phyloP scores from a whole-genome alignment of 1,284 basidiomycete species.

The Boletellus dicymbophilus region DNA sequence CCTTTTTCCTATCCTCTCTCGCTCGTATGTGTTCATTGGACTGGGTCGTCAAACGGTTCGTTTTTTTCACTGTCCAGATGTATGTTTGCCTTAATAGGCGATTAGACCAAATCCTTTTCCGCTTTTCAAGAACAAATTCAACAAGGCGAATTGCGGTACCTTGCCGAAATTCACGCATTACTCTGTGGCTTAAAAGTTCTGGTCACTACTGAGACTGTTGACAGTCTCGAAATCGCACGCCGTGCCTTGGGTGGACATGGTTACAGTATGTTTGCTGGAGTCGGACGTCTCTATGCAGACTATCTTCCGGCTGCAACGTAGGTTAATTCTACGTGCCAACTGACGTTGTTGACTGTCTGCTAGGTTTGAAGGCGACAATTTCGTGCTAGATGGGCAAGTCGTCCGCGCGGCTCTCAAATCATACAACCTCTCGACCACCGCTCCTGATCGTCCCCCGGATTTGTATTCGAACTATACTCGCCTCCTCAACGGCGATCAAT shows the following conservation, averaged over 20 bases:
- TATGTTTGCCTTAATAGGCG: not conserved
- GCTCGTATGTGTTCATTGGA: conserved; percentile 71
- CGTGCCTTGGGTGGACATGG: conserved; percentile 81
- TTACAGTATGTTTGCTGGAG: conserved; percentile 67
- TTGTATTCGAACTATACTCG: conserved; percentile 57
- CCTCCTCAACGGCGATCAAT: conserved; percentile 36
- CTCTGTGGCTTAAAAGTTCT: conserved; percentile 73
- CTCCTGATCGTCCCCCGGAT: conserved; percentile 36
- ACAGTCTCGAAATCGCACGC: conserved; percentile 68
- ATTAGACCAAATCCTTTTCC: conserved; percentile 51
- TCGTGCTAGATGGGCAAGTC: conserved; percentile 73
- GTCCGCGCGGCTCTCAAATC: conserved; percentile 70
- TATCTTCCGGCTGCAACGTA: conserved; percentile 68
- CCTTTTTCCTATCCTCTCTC: conserved; percentile 68
- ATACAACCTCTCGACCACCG: conserved; percentile 34
- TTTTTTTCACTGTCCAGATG: not conserved
- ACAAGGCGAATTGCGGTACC: conserved; percentile 54
- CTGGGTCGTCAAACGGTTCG: conserved; percentile 65
- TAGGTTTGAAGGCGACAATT: conserved; percentile 80
- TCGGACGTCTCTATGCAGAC: conserved; percentile 66
- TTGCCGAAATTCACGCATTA: conserved; percentile 74
- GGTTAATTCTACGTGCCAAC: conserved; percentile 18
- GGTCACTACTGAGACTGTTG: conserved; percentile 52
- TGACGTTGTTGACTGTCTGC: conserved; percentile 1
- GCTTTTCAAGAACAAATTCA: conserved; percentile 51